Base-by-base conservation (phyloP, 495 filamentous ascomycete genomes). In the Cladorrhinum samala region DNA sequence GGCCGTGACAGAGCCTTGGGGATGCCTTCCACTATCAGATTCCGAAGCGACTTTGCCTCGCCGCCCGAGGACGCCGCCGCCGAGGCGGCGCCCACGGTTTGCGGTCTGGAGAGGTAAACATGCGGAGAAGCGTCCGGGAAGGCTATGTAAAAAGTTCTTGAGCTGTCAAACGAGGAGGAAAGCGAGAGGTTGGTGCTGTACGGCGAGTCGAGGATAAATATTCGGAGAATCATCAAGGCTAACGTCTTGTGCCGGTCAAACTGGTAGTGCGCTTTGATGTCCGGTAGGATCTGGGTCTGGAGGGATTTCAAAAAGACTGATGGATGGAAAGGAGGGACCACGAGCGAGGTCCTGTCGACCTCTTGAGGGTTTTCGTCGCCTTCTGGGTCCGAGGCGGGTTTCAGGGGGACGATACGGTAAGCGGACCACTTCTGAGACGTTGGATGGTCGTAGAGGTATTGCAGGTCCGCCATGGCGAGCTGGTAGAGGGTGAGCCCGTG, bases 221-320 rank as follows among this genome's bases (percentile, higher is more conserved):
- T 81, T 24, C 89, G 82, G 9, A 95, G 70, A 17, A 94, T 72
- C 1, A 85, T 79, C 0, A 94, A 67, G 1, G 85, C 82, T 2
- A 88, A 71, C 0, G 71, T 66, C 19, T 77, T 72, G 21, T 85
- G 81, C 11, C 82, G 79, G 47, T 84, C 45, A 30, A 91, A 75
- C 57, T 85, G 83, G 67, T 86, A 91, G 66, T 93, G 88, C 9
- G 86, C 85, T 60, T 89, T 91, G 23, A 89, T 77, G 42, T 92
- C 72, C 2, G 88, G 87, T 1, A 83, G 71, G 14, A 90, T 73
- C 56, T 89, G 82, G 36, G 73, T 68, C 52, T 89, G 83, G n/a
- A 95, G 80, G 49, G 81, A 82, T 40, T 72, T 77, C 2, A 92
- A 70, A 61, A 94, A 94, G 7, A 82, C 85, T 6, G 82, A 76